Percentiles rank a stretch among this genome's conserved stretches.
phyloP scores from a whole-genome alignment of 2,329 filamentous ascomycete genomes.

The Nigrospora oryzae region DNA sequence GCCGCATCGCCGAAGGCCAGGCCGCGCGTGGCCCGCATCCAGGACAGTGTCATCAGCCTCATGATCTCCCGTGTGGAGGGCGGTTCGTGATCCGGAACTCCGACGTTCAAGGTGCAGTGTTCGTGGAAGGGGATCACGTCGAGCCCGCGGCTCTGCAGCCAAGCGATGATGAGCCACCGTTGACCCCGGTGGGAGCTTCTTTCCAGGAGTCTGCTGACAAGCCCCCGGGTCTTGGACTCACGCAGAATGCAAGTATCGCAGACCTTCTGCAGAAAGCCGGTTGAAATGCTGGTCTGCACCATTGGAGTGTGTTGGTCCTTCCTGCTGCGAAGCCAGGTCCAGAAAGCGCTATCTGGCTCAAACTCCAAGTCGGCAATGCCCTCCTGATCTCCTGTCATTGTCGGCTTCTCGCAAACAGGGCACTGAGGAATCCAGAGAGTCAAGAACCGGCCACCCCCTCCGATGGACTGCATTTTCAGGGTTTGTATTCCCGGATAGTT shows the following conservation, averaged over 20 bases:
- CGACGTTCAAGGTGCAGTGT: conserved; percentile 6
- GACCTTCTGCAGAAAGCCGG: conserved; percentile 10
- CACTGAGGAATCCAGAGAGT: no score
- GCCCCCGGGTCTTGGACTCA: conserved; percentile 8
- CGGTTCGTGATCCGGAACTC: conserved; percentile 3
- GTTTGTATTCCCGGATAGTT: no score
- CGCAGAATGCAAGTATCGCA: conserved; percentile 9
- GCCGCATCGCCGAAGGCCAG: conserved; percentile 4
- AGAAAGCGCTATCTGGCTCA: no score
- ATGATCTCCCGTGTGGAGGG: conserved; percentile 1
- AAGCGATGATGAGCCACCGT: conserved; percentile 11
- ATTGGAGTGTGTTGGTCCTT: neutral
- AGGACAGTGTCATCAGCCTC: conserved; percentile 9
- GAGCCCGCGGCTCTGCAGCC: conserved; percentile 8
- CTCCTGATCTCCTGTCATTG: no score
- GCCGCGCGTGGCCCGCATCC: conserved; percentile 9
- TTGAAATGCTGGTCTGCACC: conserved; percentile 5
- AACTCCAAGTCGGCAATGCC: no score
- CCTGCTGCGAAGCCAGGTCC: no score
- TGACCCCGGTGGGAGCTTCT: neutral
- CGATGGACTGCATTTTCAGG: no score
- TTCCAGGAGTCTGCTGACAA: conserved; percentile 5
- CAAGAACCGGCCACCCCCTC: no score
- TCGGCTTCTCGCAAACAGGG: no score
- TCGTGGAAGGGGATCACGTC: conserved; percentile 7